Conservation (phyloP, 768 basidiomycete genomes). For the Rhizopogon vinicolor region DNA sequence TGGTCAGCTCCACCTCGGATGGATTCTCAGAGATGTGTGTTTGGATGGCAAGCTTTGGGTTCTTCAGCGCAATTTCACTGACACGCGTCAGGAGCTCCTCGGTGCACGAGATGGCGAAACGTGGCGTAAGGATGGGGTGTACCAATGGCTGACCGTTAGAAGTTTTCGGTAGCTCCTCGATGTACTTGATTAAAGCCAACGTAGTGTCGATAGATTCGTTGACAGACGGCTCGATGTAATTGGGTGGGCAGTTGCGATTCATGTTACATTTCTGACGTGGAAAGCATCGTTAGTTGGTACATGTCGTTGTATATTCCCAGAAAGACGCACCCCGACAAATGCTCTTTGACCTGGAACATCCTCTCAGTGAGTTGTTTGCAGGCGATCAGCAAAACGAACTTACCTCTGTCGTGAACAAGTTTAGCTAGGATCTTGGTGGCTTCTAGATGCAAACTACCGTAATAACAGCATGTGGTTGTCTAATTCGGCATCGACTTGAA, state of each 20-base stretch:
- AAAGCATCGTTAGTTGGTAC: neutral
- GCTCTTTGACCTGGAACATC: slow-evolving; percentile 65
- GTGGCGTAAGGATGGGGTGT: slow-evolving; percentile 88
- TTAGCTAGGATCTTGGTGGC: slow-evolving; percentile 81
- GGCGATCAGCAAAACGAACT: slow-evolving; percentile 10
- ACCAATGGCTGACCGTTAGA: slow-evolving; percentile 52
- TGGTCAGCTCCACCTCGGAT: slow-evolving; percentile 64
- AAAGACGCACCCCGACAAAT: slow-evolving; percentile 67
- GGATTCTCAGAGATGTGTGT: slow-evolving; percentile 90
- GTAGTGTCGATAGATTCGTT: slow-evolving; percentile 61
- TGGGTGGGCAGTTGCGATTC: slow-evolving; percentile 61
- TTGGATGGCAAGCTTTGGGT: slow-evolving; percentile 72
- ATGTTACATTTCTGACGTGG: slow-evolving; percentile 29
- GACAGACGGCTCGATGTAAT: slow-evolving; percentile 64
- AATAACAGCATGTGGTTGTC: slow-evolving; percentile 96
- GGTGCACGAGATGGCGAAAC: slow-evolving; percentile 93
- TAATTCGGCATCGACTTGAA: slow-evolving; percentile 24
- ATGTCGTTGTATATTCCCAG: neutral
- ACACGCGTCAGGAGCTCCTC: slow-evolving; percentile 58
- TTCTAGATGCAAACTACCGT: slow-evolving; percentile 76
- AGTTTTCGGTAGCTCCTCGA: slow-evolving; percentile 48
- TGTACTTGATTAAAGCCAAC: slow-evolving; percentile 58
- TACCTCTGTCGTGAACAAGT: slow-evolving; percentile 58
- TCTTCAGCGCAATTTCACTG: slow-evolving; percentile 52
- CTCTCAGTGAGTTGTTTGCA: slow-evolving; percentile 6